Evolutionary conservation across 2,329 filamentous ascomycete genomes (phyloP), one percentile per base, ranked within the genome.

Genomic region (Cladobotryum mycophilum): DNA sequence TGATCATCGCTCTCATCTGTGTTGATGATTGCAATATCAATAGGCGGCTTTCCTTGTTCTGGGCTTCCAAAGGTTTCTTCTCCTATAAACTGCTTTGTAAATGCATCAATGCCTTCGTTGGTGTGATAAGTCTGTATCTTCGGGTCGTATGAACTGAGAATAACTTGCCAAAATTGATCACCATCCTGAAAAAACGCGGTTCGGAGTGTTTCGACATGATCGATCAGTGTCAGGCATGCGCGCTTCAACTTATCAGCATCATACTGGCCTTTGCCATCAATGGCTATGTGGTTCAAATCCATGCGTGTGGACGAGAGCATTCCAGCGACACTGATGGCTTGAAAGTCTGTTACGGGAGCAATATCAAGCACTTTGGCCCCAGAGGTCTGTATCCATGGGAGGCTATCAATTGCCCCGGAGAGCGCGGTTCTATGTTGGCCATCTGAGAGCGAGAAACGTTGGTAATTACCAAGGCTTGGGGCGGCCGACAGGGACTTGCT

Each of bases 21-120:
- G 30, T n/a, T 45, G 30, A 45, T 45, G 42, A 45, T 35, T n/a
- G 20, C 42, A n/a, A 45, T 35, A n/a, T 45, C 20, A 11, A 45
- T 33, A 5, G 30, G 22, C 6, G 42, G 42, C 18, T 35, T 45
- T 18, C 22, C 42, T 33, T 33, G 42, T n/a, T 35, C 30, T 15
- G 22, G 42, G 22, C n/a, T 35, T 15, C 22, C 22, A 45, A 45
- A 42, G 17, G 9, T 42, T 17, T 45, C 42, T 14, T 45, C 22
- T n/a, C n/a, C n/a, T n/a, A 45, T 33, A 34, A 35, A 45, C n/a
- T 8, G 15, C 7, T 22, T 25, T 5, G 41, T 42, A n/a, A 42
- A 42, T 9, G 41, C 18, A 9, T 20, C 41, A 14, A 42, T 42
- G 20, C 17, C 20, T 11, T 42, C 20, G 12, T 42, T 42, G 30